Evolutionary conservation across 1,139 yeast genomes (phyloP), one percentile per base, ranked within the genome.

Genomic region (Debaryomycetaceae sp.): DNA sequence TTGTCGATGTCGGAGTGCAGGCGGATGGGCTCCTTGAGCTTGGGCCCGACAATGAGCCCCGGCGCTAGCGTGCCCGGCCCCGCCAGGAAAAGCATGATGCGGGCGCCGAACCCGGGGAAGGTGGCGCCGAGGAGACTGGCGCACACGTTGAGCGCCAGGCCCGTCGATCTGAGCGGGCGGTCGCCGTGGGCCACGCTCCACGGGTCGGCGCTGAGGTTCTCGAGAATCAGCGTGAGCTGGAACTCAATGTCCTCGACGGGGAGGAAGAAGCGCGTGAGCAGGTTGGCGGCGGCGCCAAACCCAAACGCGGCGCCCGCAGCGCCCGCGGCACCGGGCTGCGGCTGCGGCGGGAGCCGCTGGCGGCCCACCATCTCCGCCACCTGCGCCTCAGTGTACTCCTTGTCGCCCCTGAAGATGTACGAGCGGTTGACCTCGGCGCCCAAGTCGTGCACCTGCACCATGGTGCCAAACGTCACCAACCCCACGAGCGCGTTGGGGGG

Each of bases 51-150:
- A 48, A 91, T 88, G 61, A 86, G 66, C 49, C 99, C 99, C 9
- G 99, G 98, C 27, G 82, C 84, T 49, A 86, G 79, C 32, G 99
- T 91, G 52, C 96, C 82, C 32, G 96, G 95, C 39, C 98, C 99
- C 34, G 93, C 94, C 28, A 95, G 79, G 51, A 91, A 91, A 42
- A 91, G 70, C 73, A 86, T 80, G 47, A 91, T 72, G 56, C 96
- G 79, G 13, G 95, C 94, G 31, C 97, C 96, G 46, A 82, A 77
- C 38, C 89, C 88, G 35, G 91, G 79, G 65, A 78, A 89, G n/a
- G 94, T 72, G 29, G 83, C 80, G 49, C 91, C 96, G 44, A 88
- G 71, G 39, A 91, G 60, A 46, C 83, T 75, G 18, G 88, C 71
- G 14, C 97, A 96, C 42, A 91, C 79, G 41, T 83, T 78, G 49